Conservation (phyloP, 2,329 filamentous ascomycete species). For the Setomelanomma holmii region DNA sequence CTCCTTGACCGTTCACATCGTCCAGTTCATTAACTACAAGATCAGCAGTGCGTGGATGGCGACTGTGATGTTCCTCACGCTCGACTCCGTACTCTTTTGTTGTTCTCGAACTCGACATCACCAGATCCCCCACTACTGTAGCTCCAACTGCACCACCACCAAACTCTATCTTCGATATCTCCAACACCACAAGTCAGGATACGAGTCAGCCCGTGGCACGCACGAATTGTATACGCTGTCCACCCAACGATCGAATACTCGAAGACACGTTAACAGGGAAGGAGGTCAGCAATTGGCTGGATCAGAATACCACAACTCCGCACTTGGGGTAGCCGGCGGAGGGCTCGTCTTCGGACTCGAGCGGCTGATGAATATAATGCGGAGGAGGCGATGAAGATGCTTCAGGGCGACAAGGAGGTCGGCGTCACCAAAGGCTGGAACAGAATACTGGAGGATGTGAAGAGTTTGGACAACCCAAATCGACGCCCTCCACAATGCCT, state of each 20-base stretch:
- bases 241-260: not conserved
- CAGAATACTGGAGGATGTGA: constrained; percentile 1
- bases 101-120: constrained; percentile 1
- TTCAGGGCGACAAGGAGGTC: constrained; percentile 2
- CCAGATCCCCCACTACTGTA: not conserved
- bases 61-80: not conserved
- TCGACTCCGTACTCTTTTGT: not conserved
- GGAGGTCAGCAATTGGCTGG: constrained; percentile 2
- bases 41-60: no score
- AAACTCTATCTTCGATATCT: not conserved
- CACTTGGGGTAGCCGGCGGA: constrained; percentile 1
- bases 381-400: not conserved
- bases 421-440: constrained; percentile 1
- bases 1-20: no score
- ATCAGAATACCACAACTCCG: not conserved
- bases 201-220: no score
- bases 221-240: not conserved
- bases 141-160: not conserved
- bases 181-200: not conserved
- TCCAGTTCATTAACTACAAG: no score
- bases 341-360: constrained; percentile 6
- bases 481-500: not conserved
- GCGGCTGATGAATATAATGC: not conserved
- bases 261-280: not conserved
- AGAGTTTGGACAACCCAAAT: not conserved